A percentile compares a stretch with the other conserved stretches of the same genome.
Conservation (phyloP, 2,329 filamentous ascomycete species). For the Myriosclerotinia scirpicola region DNA sequence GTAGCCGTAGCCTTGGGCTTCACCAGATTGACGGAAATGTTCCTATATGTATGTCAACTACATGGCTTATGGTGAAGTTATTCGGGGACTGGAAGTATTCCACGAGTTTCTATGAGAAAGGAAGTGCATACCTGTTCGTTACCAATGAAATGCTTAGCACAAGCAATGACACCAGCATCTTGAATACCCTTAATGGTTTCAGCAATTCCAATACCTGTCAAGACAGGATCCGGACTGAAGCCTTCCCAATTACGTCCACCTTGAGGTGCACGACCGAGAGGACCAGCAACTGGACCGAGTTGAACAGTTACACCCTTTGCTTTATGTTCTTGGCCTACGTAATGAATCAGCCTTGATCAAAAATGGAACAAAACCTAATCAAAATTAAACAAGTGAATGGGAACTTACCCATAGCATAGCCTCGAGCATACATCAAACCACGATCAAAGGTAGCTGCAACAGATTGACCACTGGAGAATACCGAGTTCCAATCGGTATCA, state of each 20-base stretch:
- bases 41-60: conserved; percentile 51
- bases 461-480: conserved; percentile 69
- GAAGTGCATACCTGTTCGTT: conserved; percentile 65
- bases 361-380: not conserved
- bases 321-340: conserved; percentile 56
- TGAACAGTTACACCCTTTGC: conserved; percentile 74
- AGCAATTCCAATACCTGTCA: conserved; percentile 70
- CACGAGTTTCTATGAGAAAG: not conserved
- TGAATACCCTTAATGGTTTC: conserved; percentile 79
- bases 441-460: conserved; percentile 71
- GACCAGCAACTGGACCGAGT: conserved; percentile 72
- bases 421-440: conserved; percentile 54
- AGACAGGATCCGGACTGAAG: conserved; percentile 66
- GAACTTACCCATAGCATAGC: conserved; percentile 47
- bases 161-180: conserved; percentile 77
- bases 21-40: conserved; percentile 39
- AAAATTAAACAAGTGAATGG: not conserved
- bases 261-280: conserved; percentile 64
- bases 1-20: conserved; percentile 57
- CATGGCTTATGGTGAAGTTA: conserved; percentile 45
- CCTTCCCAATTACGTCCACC: conserved; percentile 72
- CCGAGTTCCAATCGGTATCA: conserved; percentile 64
- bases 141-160: conserved; percentile 69
- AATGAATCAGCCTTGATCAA: not conserved
- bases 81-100: not conserved